Conservation (phyloP, 2,329 filamentous ascomycete genomes). For the Phaeosphaeria sp. region DNA sequence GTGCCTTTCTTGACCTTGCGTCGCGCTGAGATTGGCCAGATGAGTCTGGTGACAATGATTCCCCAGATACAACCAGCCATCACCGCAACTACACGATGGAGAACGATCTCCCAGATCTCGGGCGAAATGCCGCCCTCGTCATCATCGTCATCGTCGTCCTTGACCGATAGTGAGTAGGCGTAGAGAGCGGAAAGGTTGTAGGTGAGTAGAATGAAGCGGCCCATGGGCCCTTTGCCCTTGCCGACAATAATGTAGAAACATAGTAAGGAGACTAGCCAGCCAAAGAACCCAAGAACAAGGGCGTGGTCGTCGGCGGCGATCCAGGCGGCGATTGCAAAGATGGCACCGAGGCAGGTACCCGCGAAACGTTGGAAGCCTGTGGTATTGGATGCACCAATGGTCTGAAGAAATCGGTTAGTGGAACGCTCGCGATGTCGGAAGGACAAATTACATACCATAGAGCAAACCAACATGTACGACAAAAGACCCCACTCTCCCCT, state of each 20-base stretch:
- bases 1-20: slow-evolving; percentile 88
- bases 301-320: slow-evolving; percentile 75
- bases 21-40: slow-evolving; percentile 94
- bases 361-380: slow-evolving; percentile 86
- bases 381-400: slow-evolving; percentile 92
- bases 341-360: slow-evolving; percentile 83
- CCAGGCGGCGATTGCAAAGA: slow-evolving; percentile 80
- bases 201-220: slow-evolving; percentile 90
- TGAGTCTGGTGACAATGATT: slow-evolving; percentile 82
- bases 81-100: slow-evolving; percentile 87
- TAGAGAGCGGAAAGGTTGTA: slow-evolving; percentile 97
- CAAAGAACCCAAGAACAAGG: slow-evolving; percentile 77
- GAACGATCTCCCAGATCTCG: slow-evolving; percentile 84
- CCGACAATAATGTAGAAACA: slow-evolving; percentile 92
- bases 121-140: slow-evolving; percentile 83
- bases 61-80: slow-evolving; percentile 90
- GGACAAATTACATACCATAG: slow-evolving; percentile 64
- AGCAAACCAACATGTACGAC: slow-evolving; percentile 97
- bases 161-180: slow-evolving; percentile 85
- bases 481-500: slow-evolving; percentile 95
- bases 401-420: slow-evolving; percentile 49
- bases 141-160: slow-evolving; percentile 81
- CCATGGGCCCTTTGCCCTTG: slow-evolving; percentile 84
- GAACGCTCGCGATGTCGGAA: background rate
- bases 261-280: slow-evolving; percentile 79